Conservation (phyloP, 331 rosid genomes). For the Prunus yedoensis region DNA sequence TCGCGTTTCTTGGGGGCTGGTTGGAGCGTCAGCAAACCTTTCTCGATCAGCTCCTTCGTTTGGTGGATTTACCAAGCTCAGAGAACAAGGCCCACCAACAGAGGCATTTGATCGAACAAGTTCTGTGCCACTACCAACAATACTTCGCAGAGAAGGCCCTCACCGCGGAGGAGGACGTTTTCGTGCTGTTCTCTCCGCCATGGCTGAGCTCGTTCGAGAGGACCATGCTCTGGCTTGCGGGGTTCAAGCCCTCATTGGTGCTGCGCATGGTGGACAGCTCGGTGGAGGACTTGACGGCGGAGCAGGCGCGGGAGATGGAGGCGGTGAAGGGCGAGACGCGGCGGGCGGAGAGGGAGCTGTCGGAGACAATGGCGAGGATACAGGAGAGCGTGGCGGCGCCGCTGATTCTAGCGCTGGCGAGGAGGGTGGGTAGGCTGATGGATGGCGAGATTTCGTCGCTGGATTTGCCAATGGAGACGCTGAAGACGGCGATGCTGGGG, state of each 20-base stretch:
- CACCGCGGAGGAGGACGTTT: slow-evolving; percentile 31
- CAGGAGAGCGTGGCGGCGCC: slow-evolving; percentile 48
- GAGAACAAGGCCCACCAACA: not conserved
- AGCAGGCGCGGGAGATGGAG: slow-evolving; percentile 17
- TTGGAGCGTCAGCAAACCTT: slow-evolving; percentile 14
- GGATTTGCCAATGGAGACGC: slow-evolving; percentile 24
- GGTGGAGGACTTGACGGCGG: slow-evolving; percentile 19
- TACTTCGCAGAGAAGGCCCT: slow-evolving; percentile 28
- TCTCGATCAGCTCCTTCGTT: slow-evolving; percentile 20
- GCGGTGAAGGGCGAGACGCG: slow-evolving; percentile 18
- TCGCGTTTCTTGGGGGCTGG: slow-evolving; percentile 33
- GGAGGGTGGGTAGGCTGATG: slow-evolving; percentile 23
- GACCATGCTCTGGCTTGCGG: slow-evolving; percentile 43
- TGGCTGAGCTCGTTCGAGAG: slow-evolving; percentile 45
- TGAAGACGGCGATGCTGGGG: slow-evolving; percentile 27
- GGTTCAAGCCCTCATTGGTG: slow-evolving; percentile 34
- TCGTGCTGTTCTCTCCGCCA: slow-evolving; percentile 32
- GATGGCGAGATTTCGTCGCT: slow-evolving; percentile 24
- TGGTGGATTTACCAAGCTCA: not conserved
- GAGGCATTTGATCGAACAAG: slow-evolving; percentile 27
- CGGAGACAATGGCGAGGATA: slow-evolving; percentile 31
- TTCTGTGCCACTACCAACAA: slow-evolving; percentile 40
- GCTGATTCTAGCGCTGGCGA: slow-evolving; percentile 13
- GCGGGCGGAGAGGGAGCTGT: slow-evolving; percentile 30
- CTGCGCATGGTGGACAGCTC: slow-evolving; percentile 27